phyloP scores from a whole-genome alignment of 2,329 filamentous ascomycete species.

The Botrytis deweyae region DNA sequence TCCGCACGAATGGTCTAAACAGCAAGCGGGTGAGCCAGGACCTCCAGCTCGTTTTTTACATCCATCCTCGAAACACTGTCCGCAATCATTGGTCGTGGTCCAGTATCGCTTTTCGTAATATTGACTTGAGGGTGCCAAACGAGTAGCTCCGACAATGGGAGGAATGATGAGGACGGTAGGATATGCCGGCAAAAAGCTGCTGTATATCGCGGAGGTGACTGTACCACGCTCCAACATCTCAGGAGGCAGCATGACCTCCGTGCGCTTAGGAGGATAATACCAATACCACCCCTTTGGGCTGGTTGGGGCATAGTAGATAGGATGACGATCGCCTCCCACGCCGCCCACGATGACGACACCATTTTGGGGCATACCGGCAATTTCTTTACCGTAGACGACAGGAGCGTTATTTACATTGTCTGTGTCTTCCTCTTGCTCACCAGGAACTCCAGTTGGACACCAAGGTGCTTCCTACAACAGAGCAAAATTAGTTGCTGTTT shows the following conservation, averaged over 20 bases:
- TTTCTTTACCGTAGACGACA: neutral
- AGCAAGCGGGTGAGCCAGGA: rapidly evolving
- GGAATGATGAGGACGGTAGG: neutral
- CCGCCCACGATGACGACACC: neutral
- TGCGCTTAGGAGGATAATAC: neutral
- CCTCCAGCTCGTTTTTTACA: neutral
- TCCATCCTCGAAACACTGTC: neutral
- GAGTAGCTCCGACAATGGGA: neutral
- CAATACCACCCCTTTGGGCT: neutral
- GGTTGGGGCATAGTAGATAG: neutral
- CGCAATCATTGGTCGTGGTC: neutral
- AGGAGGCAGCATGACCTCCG: neutral
- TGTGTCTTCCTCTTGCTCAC: neutral
- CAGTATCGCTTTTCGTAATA: neutral
- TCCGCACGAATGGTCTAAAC: neutral
- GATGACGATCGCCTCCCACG: neutral
- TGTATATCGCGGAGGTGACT: neutral
- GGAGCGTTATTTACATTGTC: neutral
- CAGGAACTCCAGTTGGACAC: neutral
- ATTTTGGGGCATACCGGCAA: neutral
- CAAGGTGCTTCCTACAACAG: neutral
- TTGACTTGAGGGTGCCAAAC: neutral
- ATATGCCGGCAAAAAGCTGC: too few species aligned
- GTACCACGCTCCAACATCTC: neutral
- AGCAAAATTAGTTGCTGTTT: neutral